Conservation (phyloP, 208 protist species). For the Sergeia podlipaevii region DNA sequence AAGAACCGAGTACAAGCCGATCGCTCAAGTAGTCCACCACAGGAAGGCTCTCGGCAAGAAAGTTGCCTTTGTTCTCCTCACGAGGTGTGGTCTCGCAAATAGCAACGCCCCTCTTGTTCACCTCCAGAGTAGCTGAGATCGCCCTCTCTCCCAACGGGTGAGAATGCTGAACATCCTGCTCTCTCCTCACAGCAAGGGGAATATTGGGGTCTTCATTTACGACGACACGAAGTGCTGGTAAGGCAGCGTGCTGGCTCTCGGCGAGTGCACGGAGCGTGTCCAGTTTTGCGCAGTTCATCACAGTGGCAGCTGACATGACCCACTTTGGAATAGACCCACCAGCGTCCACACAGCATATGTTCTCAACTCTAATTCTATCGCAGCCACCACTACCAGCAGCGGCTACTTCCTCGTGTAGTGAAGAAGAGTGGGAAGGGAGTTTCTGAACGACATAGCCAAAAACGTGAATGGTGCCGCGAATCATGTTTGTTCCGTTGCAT, state of each 20-base stretch:
- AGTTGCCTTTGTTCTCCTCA: not conserved
- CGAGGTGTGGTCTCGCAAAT: too few relatives aligned
- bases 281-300: constrained; percentile 29
- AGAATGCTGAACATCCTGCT: too few relatives aligned
- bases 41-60: not conserved
- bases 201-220: too few relatives aligned
- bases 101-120: too few relatives aligned
- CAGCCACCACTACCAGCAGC: not conserved
- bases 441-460: constrained; percentile 35
- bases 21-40: not conserved
- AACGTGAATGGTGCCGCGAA: constrained; percentile 30
- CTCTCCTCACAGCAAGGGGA: too few relatives aligned
- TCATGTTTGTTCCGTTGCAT: not conserved
- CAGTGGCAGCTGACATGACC: constrained; percentile 22
- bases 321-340: constrained; percentile 42
- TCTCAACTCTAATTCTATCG: constrained; percentile 5
- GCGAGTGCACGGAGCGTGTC: constrained; percentile 5
- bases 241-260: not conserved
- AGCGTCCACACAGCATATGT: constrained; percentile 47
- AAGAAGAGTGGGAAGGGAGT: not conserved
- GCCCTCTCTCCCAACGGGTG: too few relatives aligned
- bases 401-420: not conserved
- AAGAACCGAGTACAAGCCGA: constrained; percentile 1
- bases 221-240: not conserved
- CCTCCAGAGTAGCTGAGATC: too few relatives aligned